Base-by-base conservation (phyloP, 306 rosid species). In the Urtica urens region DNA sequence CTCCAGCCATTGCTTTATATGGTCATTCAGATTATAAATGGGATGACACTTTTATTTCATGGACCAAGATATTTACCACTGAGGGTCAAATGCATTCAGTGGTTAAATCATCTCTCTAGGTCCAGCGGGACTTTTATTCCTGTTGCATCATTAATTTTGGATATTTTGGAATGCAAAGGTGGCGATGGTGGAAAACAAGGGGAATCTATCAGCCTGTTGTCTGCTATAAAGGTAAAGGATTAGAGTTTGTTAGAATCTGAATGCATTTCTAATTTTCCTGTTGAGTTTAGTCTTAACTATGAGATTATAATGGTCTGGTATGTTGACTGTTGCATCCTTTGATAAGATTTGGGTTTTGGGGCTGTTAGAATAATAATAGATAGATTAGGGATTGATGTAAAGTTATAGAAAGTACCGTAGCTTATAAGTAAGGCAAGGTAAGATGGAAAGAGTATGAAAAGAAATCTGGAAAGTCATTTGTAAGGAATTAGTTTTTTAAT, bases 61-160 rank as follows among this genome's bases (percentile, higher is more conserved):
- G 95, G 99, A 42, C 92, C 94, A 39, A 90, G 95, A 79, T 90
- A 90, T 77, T 75, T 90, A 62, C 99, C 99, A 23, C 68, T 81
- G 47, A 81, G 92, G 75, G 56, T 85, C 57, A 77, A 72, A 71
- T 90, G 95, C 71, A 65, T 90, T 68, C 81, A 71, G 28, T 90
- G 94, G 99, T 74, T 81, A 62, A 90, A 81, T 82, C 50, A 59
- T 50, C 87, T 90, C 46, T 77, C 99, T 26, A 58, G 66, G 51
- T 79, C 92, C 33, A 75, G 78, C 62, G 94, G 95, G 43, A 54
- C 77, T 75, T 90, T 81, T 78, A 85, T 85, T 46, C 94, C 95
- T 47, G 76, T 90, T 73, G 53, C 81, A 17, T 85, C 95, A 12
- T 46, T 77, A 63, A 82, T 79, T 49, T 59, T 85, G 76, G 92